These are phyloP conservation scores for Coriaria nepalensis DNA, from an alignment of 306 rosid species.

Conservation along the genomic window DNA sequence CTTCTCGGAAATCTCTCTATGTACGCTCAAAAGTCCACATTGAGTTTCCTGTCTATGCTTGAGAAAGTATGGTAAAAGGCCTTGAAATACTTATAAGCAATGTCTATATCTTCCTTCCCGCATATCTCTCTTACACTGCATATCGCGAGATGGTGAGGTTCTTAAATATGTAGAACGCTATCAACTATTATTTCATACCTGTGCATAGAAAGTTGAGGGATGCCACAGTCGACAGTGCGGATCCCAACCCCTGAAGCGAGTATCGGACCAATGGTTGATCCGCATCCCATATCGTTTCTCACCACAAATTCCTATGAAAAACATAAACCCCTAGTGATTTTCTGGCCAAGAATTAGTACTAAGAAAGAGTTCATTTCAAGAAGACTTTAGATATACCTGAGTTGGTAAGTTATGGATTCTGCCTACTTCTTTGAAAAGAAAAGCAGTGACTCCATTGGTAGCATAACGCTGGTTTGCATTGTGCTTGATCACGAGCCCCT, in stretches of 20 bases:
- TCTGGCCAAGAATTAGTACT: no score
- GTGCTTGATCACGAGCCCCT: slow-evolving; percentile 85
- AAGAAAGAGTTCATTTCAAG: not conserved
- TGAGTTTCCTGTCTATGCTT: slow-evolving; percentile 56
- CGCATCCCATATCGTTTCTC: slow-evolving; percentile 98
- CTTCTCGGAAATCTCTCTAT: not conserved
- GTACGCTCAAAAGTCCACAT: slow-evolving; percentile 40
- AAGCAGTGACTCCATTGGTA: slow-evolving; percentile 78
- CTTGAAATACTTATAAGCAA: slow-evolving; percentile 85
- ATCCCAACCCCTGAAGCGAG: slow-evolving; percentile 91
- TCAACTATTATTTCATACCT: slow-evolving; percentile 35
- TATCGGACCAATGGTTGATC: slow-evolving; percentile 97
- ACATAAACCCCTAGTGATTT: not conserved
- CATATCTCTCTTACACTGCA: slow-evolving; percentile 87
- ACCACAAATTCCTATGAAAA: slow-evolving; percentile 74
- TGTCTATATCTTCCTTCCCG: slow-evolving; percentile 82
- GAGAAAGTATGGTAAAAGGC: slow-evolving; percentile 75
- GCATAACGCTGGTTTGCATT: slow-evolving; percentile 97
- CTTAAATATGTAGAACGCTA: not conserved
- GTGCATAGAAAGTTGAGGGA: slow-evolving; percentile 98
- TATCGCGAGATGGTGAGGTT: not conserved
- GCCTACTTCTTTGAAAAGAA: slow-evolving; percentile 81
- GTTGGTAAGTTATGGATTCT: slow-evolving; percentile 70
- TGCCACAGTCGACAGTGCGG: slow-evolving; percentile 94
- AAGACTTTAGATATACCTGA: slow-evolving; percentile 34